These are phyloP conservation scores for Pneumocystis jirovecii DNA, from an alignment of 1,139 yeast species.

Conservation along the genomic window DNA sequence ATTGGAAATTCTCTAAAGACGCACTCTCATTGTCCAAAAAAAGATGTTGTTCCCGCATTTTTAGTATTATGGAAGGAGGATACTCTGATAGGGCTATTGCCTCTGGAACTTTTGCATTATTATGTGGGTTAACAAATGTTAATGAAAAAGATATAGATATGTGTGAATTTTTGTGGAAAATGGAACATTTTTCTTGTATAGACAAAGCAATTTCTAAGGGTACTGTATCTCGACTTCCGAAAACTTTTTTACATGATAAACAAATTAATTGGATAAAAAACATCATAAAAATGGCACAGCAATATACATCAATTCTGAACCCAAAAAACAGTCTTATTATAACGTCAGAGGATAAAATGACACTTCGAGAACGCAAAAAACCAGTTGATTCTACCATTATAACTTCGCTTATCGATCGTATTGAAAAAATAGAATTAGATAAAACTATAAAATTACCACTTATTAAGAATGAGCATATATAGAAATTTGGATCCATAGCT, in stretches of 20 bases:
- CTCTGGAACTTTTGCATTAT: slow-evolving; percentile 67
- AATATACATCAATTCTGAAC: not conserved
- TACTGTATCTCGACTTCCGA: not conserved
- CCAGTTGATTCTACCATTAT: not conserved
- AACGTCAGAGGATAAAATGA: slow-evolving; percentile 4
- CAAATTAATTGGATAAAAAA: not conserved
- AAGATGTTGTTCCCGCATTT: slow-evolving; percentile 46
- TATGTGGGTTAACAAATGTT: not conserved
- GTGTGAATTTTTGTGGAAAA: not conserved
- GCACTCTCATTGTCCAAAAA: slow-evolving; percentile 49
- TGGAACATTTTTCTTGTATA: not conserved
- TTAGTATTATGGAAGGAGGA: slow-evolving; percentile 74
- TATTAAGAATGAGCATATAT: not conserved
- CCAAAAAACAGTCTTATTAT: not conserved
- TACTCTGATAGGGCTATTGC: slow-evolving; percentile 72
- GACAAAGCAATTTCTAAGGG: not conserved
- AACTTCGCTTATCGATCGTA: not conserved
- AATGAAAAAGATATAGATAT: not conserved
- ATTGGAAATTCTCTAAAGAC: slow-evolving; percentile 58
- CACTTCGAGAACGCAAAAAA: slow-evolving; percentile 7
- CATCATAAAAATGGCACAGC: not conserved
- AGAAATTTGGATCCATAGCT: not conserved
- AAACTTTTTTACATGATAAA: not conserved
- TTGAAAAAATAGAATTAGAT: not conserved
- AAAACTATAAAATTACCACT: not conserved